phyloP scores from a whole-genome alignment of 306 rosid species.

The Corylus heterophylla region DNA sequence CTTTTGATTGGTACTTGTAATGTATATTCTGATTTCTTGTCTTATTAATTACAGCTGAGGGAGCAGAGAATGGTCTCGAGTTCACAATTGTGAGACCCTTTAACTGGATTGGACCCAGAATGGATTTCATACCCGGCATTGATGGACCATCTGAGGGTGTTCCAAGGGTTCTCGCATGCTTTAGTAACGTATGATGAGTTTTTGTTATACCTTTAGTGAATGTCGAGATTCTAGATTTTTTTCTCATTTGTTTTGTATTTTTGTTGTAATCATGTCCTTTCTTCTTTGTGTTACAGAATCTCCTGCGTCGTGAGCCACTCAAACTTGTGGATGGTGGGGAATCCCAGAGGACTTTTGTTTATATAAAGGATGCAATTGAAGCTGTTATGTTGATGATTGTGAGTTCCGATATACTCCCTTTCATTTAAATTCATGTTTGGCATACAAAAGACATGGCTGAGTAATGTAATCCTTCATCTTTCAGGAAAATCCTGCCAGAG shows the following conservation, averaged over 20 bases:
- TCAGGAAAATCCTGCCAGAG: constrained; percentile 91
- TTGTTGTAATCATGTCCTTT: constrained; percentile 25
- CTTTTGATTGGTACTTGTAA: not conserved
- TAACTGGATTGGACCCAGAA: constrained; percentile 95
- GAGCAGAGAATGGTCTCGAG: constrained; percentile 88
- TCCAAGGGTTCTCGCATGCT: constrained; percentile 94
- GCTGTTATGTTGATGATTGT: constrained; percentile 93
- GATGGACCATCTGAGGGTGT: constrained; percentile 98
- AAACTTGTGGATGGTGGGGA: constrained; percentile 95
- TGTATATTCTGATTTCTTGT: constrained; percentile 14
- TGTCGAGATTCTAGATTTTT: constrained; percentile 6
- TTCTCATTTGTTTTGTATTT: not conserved
- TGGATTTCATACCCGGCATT: constrained; percentile 98
- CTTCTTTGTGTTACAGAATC: constrained; percentile 56
- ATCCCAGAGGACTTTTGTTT: constrained; percentile 89
- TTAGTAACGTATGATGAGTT: constrained; percentile 65
- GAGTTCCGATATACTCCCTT: constrained; percentile 19
- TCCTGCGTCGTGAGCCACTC: constrained; percentile 86
- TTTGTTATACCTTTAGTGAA: not conserved
- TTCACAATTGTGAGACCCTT: constrained; percentile 93
- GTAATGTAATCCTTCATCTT: constrained; percentile 2
- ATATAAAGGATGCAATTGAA: constrained; percentile 90
- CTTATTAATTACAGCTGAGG: constrained; percentile 61
- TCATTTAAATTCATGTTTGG: not conserved
- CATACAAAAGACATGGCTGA: constrained; percentile 13